Conservation (phyloP, 2,329 filamentous ascomycete genomes). For the Parascedosporium putredinis region DNA sequence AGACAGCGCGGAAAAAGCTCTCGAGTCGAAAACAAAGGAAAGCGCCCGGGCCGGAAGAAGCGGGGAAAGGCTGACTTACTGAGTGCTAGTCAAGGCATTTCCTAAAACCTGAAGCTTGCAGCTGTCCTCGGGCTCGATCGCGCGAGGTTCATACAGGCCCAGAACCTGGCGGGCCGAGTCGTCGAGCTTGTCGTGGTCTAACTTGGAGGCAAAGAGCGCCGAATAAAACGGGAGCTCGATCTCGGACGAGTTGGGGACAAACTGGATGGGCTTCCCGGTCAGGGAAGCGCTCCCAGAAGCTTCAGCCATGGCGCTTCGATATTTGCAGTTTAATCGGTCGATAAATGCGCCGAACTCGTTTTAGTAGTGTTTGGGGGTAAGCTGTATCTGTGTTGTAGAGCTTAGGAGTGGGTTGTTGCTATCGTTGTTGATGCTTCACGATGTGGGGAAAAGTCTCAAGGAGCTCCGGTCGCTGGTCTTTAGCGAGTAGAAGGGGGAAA, state of each 20-base stretch:
- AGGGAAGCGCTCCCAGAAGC: slow-evolving; percentile 4
- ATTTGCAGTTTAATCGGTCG: background rate
- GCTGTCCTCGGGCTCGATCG: slow-evolving; percentile 62
- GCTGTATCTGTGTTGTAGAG: too few relatives aligned
- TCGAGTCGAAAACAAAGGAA: too few relatives aligned
- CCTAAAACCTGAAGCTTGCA: slow-evolving; percentile 86
- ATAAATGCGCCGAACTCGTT: too few relatives aligned
- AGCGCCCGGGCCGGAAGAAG: background rate
- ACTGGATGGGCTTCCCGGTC: slow-evolving; percentile 38
- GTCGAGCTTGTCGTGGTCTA: slow-evolving; percentile 94
- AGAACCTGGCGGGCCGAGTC: slow-evolving; percentile 80
- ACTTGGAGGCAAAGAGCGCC: slow-evolving; percentile 82
- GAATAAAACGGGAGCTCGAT: slow-evolving; percentile 94
- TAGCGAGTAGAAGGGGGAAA: background rate
- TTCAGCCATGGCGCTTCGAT: background rate
- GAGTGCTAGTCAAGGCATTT: slow-evolving; percentile 71
- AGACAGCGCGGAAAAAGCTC: background rate
- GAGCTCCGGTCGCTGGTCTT: too few relatives aligned
- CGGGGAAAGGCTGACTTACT: slow-evolving; percentile 45
- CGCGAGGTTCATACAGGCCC: slow-evolving; percentile 78
- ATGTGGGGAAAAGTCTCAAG: background rate
- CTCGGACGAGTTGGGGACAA: slow-evolving; percentile 84
- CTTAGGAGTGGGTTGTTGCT: background rate
- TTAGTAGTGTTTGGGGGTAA: too few relatives aligned
- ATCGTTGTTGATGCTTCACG: background rate